Evolutionary conservation across 176 grass and related monocot species (phyloP), one percentile per base, ranked within the genome.

Genomic region (Oryza punctata): DNA sequence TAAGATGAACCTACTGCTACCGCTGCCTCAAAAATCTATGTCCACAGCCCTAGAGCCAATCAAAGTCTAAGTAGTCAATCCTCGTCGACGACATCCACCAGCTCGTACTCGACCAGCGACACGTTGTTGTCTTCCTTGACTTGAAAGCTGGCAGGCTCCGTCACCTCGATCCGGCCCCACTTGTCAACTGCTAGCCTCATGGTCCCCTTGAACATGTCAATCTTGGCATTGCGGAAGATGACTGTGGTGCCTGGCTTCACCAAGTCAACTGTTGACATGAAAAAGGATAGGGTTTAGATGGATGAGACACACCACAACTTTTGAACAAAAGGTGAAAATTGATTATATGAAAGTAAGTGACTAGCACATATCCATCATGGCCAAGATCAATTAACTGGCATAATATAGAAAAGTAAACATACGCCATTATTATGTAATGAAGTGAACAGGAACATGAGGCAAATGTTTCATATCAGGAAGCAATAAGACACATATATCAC

Each of bases 201-300:
- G 5, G 82, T 85, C 32, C 82, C 82, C 82, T 85, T 85, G 82
- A 85, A 85, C 73, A 85, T 85, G 65, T 85, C 82, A 67, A 85
- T 85, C 82, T 77, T 85, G 73, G 82, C 82, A 7, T 85, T 85
- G 65, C 82, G 82, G 33, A 85, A 85, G 82, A 77, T 85, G 30
- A 85, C 72, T 11, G 82, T 85, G 12, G 82, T 77, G 50, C 54
- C 82, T 13, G 82, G 82, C 73, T 85, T 23, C 47, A 85, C 3
- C 25, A 85, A 45, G 65, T 85, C 82, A 68, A 85, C 82, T 85
- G 64, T 15, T 38, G 1, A 45, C 52, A 82, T 28, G 14, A 54
- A 19, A 65, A 33, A 46, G 18, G 1, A 61, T 16, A 63, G 0
- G 23, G 9, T 9, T 33, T 28, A 70, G 12, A 3, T 21, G 3